Evolutionary conservation across 73 alveolate genomes (phyloP).

Genomic region (Tetrahymena malaccensis): DNA sequence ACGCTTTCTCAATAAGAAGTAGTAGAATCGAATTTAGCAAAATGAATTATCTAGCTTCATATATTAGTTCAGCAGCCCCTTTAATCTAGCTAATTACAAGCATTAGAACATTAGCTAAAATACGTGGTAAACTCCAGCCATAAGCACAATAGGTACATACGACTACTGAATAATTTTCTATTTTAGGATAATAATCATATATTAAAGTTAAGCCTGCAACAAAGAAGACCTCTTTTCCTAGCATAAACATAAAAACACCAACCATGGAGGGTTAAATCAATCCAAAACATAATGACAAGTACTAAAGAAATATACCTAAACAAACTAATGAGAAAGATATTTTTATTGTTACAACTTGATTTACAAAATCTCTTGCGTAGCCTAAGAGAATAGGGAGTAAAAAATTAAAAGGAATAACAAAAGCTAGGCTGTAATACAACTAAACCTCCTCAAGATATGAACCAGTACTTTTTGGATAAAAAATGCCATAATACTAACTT

Average conservation of each 20-base stretch:
- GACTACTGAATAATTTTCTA: neutral
- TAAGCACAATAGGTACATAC: neutral
- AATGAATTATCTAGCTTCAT: neutral
- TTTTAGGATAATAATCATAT: neutral
- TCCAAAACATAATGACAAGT: neutral
- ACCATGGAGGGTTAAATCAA: neutral
- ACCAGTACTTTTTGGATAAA: neutral
- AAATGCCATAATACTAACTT: neutral
- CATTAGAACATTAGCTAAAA: neutral
- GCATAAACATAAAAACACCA: neutral
- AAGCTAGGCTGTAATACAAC: neutral
- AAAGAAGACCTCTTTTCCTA: neutral
- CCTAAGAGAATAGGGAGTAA: neutral
- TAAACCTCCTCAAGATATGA: neutral
- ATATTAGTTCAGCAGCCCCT: neutral
- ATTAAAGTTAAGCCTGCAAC: neutral
- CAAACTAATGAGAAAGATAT: neutral
- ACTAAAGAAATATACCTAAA: neutral
- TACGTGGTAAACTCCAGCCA: neutral
- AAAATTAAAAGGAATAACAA: neutral
- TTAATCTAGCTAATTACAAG: neutral
- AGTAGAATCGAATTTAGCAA: neutral
- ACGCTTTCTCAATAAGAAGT: neutral
- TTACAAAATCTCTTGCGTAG: neutral
- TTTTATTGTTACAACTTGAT: neutral